phyloP scores from a whole-genome alignment of 768 basidiomycete species.

The Ramaria sp. region DNA sequence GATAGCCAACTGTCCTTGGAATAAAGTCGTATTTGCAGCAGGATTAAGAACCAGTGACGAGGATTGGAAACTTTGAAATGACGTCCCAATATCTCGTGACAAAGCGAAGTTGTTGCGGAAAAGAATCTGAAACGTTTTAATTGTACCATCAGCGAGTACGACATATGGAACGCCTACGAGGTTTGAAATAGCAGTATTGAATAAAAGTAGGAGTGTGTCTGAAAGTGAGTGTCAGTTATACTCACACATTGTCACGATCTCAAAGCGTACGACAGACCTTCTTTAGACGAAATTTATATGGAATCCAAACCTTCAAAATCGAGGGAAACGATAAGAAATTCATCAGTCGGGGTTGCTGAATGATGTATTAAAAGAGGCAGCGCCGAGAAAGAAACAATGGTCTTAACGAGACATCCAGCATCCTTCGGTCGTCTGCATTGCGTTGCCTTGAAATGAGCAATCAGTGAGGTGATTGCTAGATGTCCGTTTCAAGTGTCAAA shows the following conservation, averaged over 20 bases:
- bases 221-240: not conserved
- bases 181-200: conserved; percentile 57
- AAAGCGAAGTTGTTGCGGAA: conserved; percentile 59
- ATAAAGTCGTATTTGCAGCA: conserved; percentile 42
- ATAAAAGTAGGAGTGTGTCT: conserved; percentile 50
- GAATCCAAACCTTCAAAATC: conserved; percentile 46
- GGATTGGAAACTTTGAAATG: conserved; percentile 53
- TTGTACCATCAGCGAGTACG: not conserved
- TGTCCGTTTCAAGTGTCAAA: not conserved
- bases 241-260: not conserved
- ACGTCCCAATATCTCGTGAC: conserved; percentile 45
- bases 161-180: conserved; percentile 25
- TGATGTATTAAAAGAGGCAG: not conserved
- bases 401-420: conserved; percentile 13
- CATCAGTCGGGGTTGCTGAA: conserved; percentile 45
- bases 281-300: conserved; percentile 52
- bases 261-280: conserved; percentile 15
- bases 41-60: conserved; percentile 50
- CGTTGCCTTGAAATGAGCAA: conserved; percentile 54
- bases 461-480: conserved; percentile 42
- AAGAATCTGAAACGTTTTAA: conserved; percentile 31
- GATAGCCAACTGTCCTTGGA: conserved; percentile 47
- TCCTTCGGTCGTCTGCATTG: conserved; percentile 48
- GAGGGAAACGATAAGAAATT: conserved; percentile 42
- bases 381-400: not conserved